Percentiles rank a stretch among this genome's conserved stretches.
Conservation (phyloP, 164 flowering plant species). For the Nelumbo lutea region DNA sequence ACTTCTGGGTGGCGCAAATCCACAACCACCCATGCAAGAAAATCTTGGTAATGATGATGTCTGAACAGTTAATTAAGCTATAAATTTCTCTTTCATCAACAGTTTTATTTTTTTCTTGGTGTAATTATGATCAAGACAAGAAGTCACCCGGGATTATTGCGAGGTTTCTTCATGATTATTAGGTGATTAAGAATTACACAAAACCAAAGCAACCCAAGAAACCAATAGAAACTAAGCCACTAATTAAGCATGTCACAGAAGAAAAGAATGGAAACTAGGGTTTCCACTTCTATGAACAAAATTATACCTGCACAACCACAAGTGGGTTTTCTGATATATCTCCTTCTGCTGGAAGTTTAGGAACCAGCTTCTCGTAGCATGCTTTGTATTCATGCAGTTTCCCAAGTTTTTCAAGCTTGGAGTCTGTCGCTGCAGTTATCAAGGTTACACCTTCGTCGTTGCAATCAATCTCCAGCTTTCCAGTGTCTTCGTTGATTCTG, state of each 20-base stretch:
- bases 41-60: conserved; percentile 1
- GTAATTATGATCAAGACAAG: not conserved
- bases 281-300: not conserved
- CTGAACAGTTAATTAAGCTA: not conserved
- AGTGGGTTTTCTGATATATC: conserved; percentile 24
- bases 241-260: not conserved
- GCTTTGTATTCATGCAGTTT: conserved; percentile 23
- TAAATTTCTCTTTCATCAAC: not conserved
- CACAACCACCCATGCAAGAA: not conserved
- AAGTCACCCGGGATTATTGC: not conserved
- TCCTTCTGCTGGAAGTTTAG: conserved; percentile 6
- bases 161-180: not conserved
- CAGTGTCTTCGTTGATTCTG: conserved; percentile 15
- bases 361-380: conserved; percentile 25
- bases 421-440: conserved; percentile 16
- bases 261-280: conserved; percentile 3
- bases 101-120: not conserved
- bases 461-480: conserved; percentile 30
- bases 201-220: not conserved
- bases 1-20: not conserved
- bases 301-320: conserved; percentile 21
- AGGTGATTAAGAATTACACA: not conserved
- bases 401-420: conserved; percentile 25
- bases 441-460: conserved; percentile 19
- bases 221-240: not conserved